A percentile compares a stretch with the other conserved stretches of the same genome.
These are phyloP conservation scores for Podospora bellae-mahoneyi DNA, from an alignment of 495 filamentous ascomycete species.

Conservation along the genomic window DNA sequence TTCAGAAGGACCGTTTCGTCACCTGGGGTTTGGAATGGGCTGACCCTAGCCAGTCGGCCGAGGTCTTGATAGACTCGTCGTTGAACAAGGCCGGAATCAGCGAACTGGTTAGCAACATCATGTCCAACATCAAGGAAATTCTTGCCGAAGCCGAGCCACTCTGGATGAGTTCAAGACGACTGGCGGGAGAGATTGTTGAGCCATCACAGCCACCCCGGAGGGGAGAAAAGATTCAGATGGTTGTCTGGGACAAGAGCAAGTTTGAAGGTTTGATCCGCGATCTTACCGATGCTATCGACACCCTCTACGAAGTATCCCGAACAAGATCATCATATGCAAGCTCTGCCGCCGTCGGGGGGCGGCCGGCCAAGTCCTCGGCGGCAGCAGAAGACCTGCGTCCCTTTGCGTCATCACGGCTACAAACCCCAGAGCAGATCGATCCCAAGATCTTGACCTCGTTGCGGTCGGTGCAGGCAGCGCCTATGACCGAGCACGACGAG, in stretches of 20 bases:
- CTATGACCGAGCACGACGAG: conserved; percentile 37
- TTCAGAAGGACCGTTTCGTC: conserved; percentile 72
- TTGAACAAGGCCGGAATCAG: conserved; percentile 78
- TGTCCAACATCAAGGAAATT: conserved; percentile 84
- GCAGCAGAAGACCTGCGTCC: conserved; percentile 44
- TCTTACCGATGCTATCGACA: conserved; percentile 81
- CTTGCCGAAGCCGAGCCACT: conserved; percentile 79
- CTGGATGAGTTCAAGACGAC: conserved; percentile 53
- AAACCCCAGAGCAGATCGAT: conserved; percentile 53
- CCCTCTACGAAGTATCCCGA: conserved; percentile 78
- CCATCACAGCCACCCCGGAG: conserved; percentile 30
- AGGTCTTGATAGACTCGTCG: conserved; percentile 72
- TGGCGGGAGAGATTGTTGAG: conserved; percentile 42
- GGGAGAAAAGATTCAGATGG: conserved; percentile 46
- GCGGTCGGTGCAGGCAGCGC: conserved; percentile 40
- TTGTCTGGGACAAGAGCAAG: conserved; percentile 56
- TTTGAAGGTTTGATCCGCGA: conserved; percentile 72
- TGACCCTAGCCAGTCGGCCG: conserved; percentile 62
- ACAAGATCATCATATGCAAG: conserved; percentile 54
- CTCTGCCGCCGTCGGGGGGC: conserved; percentile 25
- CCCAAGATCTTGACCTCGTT: conserved; percentile 43
- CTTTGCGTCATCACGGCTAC: conserved; percentile 54
- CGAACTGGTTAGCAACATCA: conserved; percentile 82
- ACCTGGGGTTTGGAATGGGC: conserved; percentile 93
- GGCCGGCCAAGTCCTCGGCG: conserved; percentile 28